These are phyloP conservation scores for Pichia sp. DNA, from an alignment of 1,139 yeast genomes.

Conservation along the genomic window DNA sequence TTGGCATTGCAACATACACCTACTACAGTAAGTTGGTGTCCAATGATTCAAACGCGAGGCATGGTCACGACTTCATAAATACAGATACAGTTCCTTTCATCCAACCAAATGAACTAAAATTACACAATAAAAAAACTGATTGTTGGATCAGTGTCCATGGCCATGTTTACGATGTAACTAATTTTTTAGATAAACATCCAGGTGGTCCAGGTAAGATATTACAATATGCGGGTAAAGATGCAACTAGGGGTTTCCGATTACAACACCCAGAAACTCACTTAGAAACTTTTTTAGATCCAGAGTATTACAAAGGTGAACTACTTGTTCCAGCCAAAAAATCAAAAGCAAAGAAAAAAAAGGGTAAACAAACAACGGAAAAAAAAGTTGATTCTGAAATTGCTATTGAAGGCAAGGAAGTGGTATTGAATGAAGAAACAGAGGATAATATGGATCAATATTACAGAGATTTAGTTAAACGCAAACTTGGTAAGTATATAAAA, in stretches of 20 bases:
- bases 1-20: not conserved
- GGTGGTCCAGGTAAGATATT: constrained; percentile 34
- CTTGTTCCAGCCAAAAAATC: constrained; percentile 16
- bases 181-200: constrained; percentile 36
- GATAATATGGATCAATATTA: constrained; percentile 4
- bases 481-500: constrained; percentile 3
- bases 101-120: constrained; percentile 33
- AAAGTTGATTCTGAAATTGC: no score
- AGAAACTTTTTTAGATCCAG: constrained; percentile 34
- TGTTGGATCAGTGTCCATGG: constrained; percentile 56
- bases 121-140: constrained; percentile 53
- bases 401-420: not conserved
- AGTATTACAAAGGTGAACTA: constrained; percentile 19
- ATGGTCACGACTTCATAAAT: constrained; percentile 7
- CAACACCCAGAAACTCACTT: constrained; percentile 81
- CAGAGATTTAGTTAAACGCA: constrained; percentile 1
- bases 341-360: not conserved
- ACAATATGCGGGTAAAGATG: constrained; percentile 84
- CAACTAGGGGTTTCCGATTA: constrained; percentile 77
- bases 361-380: not conserved
- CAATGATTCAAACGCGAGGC: not conserved
- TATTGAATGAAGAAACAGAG: not conserved
- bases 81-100: constrained; percentile 13
- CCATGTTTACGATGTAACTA: constrained; percentile 64
- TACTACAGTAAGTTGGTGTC: not conserved